A percentile compares a stretch with the other conserved stretches of the same genome.
Conservation (phyloP, 2,329 filamentous ascomycete species). For the Capronia epimyces region DNA sequence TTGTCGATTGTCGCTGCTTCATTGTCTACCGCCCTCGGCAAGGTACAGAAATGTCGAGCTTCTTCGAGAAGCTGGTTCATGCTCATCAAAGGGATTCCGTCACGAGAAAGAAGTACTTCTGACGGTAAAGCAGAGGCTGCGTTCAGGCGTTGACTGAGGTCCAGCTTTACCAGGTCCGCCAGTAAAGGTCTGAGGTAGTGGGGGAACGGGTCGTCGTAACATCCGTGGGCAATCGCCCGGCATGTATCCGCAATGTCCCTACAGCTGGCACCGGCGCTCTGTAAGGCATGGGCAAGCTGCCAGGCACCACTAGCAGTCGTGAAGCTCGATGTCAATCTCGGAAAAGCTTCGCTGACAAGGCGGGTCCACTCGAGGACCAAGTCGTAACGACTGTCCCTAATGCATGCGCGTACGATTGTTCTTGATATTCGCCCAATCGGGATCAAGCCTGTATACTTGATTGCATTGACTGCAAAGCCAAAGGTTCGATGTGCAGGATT, state of each 20-base stretch:
- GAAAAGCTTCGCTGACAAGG: slow-evolving; percentile 15
- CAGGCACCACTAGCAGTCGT: slow-evolving; percentile 3
- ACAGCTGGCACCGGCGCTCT: slow-evolving; percentile 19
- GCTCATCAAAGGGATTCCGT: slow-evolving; percentile 6
- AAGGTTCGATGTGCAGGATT: slow-evolving; percentile 13
- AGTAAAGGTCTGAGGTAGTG: slow-evolving; percentile 12
- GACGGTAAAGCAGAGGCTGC: not conserved
- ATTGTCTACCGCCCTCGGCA: not conserved
- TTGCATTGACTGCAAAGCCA: slow-evolving; percentile 17
- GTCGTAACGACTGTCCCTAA: slow-evolving; percentile 20
- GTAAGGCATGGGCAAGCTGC: slow-evolving; percentile 16
- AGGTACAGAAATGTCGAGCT: slow-evolving; percentile 8
- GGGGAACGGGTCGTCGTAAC: slow-evolving; percentile 19
- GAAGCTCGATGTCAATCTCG: slow-evolving; percentile 12
- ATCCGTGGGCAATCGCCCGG: slow-evolving; percentile 16
- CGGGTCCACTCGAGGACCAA: slow-evolving; percentile 19
- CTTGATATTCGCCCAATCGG: slow-evolving; percentile 16
- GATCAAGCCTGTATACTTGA: slow-evolving; percentile 21
- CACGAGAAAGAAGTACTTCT: not conserved
- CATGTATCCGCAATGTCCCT: slow-evolving; percentile 18
- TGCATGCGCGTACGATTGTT: slow-evolving; percentile 17
- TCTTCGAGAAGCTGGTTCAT: slow-evolving; percentile 8
- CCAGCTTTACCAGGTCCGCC: slow-evolving; percentile 12
- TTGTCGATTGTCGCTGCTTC: not conserved
- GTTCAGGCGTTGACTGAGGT: slow-evolving; percentile 10